These are phyloP conservation scores for Crucihimalaya himalaica DNA, from an alignment of 345 rosid species.

Conservation along the genomic window DNA sequence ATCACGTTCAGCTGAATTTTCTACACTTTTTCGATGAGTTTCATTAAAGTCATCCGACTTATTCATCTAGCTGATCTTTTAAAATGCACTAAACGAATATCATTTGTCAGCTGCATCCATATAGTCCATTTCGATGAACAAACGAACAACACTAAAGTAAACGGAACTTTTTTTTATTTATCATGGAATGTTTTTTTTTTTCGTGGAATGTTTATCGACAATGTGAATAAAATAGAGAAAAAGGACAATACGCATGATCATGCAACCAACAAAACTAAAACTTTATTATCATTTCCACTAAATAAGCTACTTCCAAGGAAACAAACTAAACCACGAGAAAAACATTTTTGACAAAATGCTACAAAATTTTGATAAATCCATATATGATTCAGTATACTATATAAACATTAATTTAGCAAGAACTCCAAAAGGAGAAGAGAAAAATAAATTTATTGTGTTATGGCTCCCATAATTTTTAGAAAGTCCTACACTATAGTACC, in stretches of 20 bases:
- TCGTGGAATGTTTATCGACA: not conserved
- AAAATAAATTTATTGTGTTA: not conserved
- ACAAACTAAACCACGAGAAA: constrained; percentile 40
- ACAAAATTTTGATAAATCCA: constrained; percentile 4
- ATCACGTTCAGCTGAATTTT: too few species aligned
- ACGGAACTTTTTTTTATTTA: too few species aligned
- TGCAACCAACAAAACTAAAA: constrained; percentile 13
- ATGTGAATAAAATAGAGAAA: not conserved
- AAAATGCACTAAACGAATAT: too few species aligned
- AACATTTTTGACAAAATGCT: constrained; percentile 9
- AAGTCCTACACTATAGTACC: constrained; percentile 45
- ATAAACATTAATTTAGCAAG: constrained; percentile 5
- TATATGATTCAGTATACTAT: not conserved
- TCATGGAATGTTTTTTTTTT: too few species aligned
- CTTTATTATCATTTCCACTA: constrained; percentile 29
- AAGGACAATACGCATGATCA: constrained; percentile 33
- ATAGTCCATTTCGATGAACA: too few species aligned
- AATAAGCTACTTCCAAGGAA: constrained; percentile 32
- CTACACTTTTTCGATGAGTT: too few species aligned
- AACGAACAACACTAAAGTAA: too few species aligned
- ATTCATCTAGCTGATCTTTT: too few species aligned
- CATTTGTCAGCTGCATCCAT: too few species aligned
- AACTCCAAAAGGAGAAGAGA: not conserved
- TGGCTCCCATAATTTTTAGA: constrained; percentile 16
- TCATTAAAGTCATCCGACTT: too few species aligned